These are phyloP conservation scores for Ustilago vetiveriae DNA, from an alignment of 1,284 basidiomycete genomes.

Conservation along the genomic window DNA sequence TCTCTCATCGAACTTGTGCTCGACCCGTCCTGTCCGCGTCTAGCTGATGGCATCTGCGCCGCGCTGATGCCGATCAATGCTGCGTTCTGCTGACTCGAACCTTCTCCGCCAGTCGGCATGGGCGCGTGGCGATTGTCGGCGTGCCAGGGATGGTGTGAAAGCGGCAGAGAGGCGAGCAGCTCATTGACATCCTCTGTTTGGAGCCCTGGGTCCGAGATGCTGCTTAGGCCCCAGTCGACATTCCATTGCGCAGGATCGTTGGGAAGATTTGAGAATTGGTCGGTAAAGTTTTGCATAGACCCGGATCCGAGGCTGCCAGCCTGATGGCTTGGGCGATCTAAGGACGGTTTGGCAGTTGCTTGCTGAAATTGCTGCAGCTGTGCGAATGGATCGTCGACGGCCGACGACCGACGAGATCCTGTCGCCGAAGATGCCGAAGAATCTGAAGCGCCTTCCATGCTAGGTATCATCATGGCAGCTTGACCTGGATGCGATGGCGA, in stretches of 20 bases:
- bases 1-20: neutral
- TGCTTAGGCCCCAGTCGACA: conserved; percentile 42
- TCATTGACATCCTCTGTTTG: conserved; percentile 20
- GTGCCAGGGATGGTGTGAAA: conserved; percentile 52
- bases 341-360: neutral
- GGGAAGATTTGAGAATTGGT: conserved; percentile 22
- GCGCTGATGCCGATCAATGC: conserved; percentile 1
- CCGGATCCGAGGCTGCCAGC: conserved; percentile 11
- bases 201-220: conserved; percentile 26
- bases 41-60: conserved; percentile 4
- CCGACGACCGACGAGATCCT: conserved; percentile 31
- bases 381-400: conserved; percentile 7
- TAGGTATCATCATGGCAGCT: conserved; percentile 12
- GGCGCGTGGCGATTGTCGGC: conserved; percentile 43
- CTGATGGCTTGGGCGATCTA: conserved; percentile 9
- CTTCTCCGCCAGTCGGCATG: conserved; percentile 6
- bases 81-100: neutral
- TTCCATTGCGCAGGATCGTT: conserved; percentile 24
- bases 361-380: conserved; percentile 25
- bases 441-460: conserved; percentile 21
- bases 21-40: neutral
- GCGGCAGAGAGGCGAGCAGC: conserved; percentile 39
- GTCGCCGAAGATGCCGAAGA: conserved; percentile 28
- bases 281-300: conserved; percentile 24
- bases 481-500: conserved; percentile 12